Base-by-base conservation (phyloP, 352 stramenopile species). In the Phytophthora pluvialis region DNA sequence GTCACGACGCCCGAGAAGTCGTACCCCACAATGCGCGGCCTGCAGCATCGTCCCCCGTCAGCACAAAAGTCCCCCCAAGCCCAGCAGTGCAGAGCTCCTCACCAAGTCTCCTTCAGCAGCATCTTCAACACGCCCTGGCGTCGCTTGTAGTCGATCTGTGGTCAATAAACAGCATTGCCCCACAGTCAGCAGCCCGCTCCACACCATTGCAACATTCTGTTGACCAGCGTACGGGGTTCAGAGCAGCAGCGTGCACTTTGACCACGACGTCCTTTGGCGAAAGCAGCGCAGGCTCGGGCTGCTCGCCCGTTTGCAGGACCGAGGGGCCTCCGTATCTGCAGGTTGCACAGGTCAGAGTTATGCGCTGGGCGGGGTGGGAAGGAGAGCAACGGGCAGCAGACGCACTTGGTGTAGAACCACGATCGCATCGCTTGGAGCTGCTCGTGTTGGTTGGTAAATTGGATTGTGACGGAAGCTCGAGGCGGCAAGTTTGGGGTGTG, bases 101-200 rank as follows among this genome's bases (percentile, higher is more conserved):
- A 72, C 77, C 77, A 83, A 9, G 39, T 80, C 29, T 82, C 59
- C 5, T 70, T 48, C 38, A 88, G 51, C 28, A 93, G 66, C 60
- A 88, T 63, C 64, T 93, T 93, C 29, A 91, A 56, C 33, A 78
- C 78, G 7, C 86, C 86, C 55, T 94, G 77, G 5, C 86, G 83
- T 18, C 83, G 74, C 69, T 94, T 94, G 72, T 90, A 94, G 70
- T 94, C 86, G 33, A 94, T 73, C 85, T 93, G 57, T n/a, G 58
- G 4, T 5, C 39, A 46, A 2, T 21, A 2, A 53, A 33, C 7
- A 54, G 10, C 28, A 59, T 50, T 60, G 40, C 10, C 33, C n/a
- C 10, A 49, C 4, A 55, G 4, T 60, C 35, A 68, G 13, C 15
- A 33, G 15, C 4, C 13, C 2, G 15, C 3, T 31, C 10, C 10